Evolutionary conservation across 192 early-diverging fungal genomes (phyloP).

Genomic region (Coemansia sp.): DNA sequence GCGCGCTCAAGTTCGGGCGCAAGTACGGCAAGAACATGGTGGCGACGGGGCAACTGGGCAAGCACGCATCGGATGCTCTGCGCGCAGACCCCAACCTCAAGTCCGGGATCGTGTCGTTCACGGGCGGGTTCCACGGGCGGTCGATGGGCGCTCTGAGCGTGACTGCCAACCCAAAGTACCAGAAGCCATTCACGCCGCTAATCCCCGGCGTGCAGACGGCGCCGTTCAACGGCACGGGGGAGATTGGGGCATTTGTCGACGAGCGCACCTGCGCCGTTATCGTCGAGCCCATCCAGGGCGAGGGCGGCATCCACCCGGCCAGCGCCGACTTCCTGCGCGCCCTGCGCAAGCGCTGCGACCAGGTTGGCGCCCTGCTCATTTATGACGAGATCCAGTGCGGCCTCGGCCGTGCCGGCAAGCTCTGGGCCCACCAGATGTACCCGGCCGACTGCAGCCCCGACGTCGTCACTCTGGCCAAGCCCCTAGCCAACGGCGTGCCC

Average conservation of each 20-base stretch:
- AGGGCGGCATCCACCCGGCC: constrained; percentile 82
- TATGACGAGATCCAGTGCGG: constrained; percentile 98
- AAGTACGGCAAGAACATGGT: constrained; percentile 67
- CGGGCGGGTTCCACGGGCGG: constrained; percentile 93
- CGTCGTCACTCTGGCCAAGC: constrained; percentile 93
- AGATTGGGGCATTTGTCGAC: constrained; percentile 56
- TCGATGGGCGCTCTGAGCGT: constrained; percentile 94
- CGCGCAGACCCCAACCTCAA: constrained; percentile 55
- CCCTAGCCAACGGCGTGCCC: constrained; percentile 92
- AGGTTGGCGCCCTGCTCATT: constrained; percentile 84
- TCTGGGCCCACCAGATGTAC: constrained; percentile 80
- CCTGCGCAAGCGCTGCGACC: constrained; percentile 73
- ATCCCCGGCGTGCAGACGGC: constrained; percentile 74
- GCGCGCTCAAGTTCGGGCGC: constrained; percentile 91
- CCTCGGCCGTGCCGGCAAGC: constrained; percentile 78
- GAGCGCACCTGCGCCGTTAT: constrained; percentile 88
- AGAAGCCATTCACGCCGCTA: constrained; percentile 87
- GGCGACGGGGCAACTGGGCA: constrained; percentile 24
- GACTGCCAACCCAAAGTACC: constrained; percentile 90
- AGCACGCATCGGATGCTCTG: constrained; percentile 38
- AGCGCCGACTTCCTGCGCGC: constrained; percentile 69
- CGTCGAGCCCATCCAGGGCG: constrained; percentile 95
- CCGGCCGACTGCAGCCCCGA: constrained; percentile 70
- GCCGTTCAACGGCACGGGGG: constrained; percentile 68
- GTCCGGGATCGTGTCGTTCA: constrained; percentile 76